phyloP scores from a whole-genome alignment of 108 stramenopile species.

The Poteriospumella lacustris region DNA sequence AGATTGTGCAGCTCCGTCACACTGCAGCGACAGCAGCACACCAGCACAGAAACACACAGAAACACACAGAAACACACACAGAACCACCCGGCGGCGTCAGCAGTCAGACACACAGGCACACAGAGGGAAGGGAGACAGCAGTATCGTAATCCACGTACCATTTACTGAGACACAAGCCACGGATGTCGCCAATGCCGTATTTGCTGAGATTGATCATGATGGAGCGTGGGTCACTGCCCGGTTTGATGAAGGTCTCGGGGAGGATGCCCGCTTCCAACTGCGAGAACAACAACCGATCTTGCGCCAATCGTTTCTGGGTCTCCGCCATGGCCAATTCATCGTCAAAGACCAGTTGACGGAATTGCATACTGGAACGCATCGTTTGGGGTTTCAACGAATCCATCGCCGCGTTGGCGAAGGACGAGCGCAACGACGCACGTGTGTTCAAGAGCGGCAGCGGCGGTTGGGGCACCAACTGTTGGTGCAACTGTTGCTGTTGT shows the following conservation, averaged over 20 bases:
- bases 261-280: constrained; percentile 15
- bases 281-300: not conserved
- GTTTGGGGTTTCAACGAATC: not conserved
- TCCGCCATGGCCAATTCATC: not conserved
- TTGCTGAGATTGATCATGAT: not conserved
- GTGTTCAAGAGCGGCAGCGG: not conserved
- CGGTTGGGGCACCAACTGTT: no score
- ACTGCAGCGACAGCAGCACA: no score
- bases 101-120: no score
- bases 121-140: no score
- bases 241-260: not conserved
- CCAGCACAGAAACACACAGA: no score
- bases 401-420: not conserved
- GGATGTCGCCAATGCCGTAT: constrained; percentile 15
- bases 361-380: not conserved
- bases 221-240: not conserved
- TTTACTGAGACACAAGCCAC: constrained; percentile 7
- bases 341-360: not conserved
- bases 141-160: constrained; percentile 26
- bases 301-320: constrained; percentile 6
- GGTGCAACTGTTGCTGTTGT: no score
- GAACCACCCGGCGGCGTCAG: no score
- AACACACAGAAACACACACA: no score
- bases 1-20: not conserved
- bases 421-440: not conserved